Conservation (phyloP, 2,329 filamentous ascomycete species). For the Penicillium glabrum region DNA sequence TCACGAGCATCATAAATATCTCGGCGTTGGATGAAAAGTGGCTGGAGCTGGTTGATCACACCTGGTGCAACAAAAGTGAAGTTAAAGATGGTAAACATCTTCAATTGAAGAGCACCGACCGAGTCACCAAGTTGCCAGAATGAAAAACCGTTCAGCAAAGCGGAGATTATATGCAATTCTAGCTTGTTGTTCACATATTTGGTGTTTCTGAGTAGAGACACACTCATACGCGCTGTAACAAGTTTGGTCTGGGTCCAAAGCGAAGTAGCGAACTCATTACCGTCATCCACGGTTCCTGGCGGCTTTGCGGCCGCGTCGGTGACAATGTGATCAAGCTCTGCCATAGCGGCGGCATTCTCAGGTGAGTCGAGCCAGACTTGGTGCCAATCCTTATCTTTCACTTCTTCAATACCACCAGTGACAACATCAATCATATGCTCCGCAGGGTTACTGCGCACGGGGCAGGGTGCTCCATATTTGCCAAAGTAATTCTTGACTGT, state of each 20-base stretch:
- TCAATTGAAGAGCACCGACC: constrained; percentile 67
- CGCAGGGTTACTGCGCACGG: constrained; percentile 60
- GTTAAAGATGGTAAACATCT: constrained; percentile 69
- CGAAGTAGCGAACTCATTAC: constrained; percentile 65
- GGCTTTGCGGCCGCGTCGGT: constrained; percentile 43
- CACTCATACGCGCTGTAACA: constrained; percentile 66
- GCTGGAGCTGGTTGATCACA: constrained; percentile 54
- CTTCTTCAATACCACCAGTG: constrained; percentile 44
- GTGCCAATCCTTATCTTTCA: constrained; percentile 58
- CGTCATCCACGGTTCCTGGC: constrained; percentile 41
- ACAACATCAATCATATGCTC: constrained; percentile 56
- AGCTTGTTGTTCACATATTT: constrained; percentile 65
- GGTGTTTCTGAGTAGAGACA: constrained; percentile 64
- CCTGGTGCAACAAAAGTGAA: constrained; percentile 56
- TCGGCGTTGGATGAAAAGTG: constrained; percentile 68
- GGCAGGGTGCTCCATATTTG: constrained; percentile 64
- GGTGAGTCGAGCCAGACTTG: constrained; percentile 68
- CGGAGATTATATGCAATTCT: constrained; percentile 52
- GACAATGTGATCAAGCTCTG: constrained; percentile 67
- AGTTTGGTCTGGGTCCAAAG: constrained; percentile 62
- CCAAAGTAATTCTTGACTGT: constrained; percentile 66
- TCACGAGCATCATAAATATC: constrained; percentile 67
- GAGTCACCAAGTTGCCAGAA: constrained; percentile 68
- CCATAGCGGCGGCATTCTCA: constrained; percentile 56
- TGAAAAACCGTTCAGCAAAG: constrained; percentile 53